Base-by-base conservation (phyloP, 345 rosid genomes). In the Lumnitzera racemosa region DNA sequence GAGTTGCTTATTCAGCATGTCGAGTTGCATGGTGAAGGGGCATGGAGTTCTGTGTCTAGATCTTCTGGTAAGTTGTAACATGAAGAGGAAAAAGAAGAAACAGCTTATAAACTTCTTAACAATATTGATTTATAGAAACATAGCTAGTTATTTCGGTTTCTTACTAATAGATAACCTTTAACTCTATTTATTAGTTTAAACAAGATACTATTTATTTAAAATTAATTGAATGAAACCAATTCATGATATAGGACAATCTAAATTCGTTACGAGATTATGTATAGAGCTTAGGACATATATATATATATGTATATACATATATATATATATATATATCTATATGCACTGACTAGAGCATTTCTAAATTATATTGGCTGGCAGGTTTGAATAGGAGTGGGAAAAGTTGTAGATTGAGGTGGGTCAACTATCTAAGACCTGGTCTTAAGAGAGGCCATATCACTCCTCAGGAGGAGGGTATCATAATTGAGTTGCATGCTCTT, bases 341-440 rank as follows among this genome's bases (percentile, higher is more conserved):
- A 2, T 36, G 43, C 43, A 36, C 7, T 36, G 43, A 36, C 43
- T 36, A 2, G 43, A 36, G 7, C 43, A 36, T 16, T 2, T 1
- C 48, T 4, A 53, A 36, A 57, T 20, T 20, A 20, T 23, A 13
- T 41, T 7, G 20, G 20, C 20, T 23, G 8, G 47, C 65, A 89
- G 96, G 96, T 43, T 68, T 89, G 70, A 83, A 89, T 43, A 81
- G 96, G 63, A 83, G 78, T 66, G 92, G 95, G 0, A 92, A 92
- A 74, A 92, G 96, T 51, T 87, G 96, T 71, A 80, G 98, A 71
- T 80, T 87, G 27, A 81, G 98, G 72, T 89, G 96, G 98, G 92
- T 91, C 72, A 91, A 89, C 72, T 91, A 89, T 77, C 72, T 87
- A 5, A 78, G 92, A 67, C 98, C 96, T 51, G 96, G 92, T 16